phyloP scores from a whole-genome alignment of 176 grass and related monocot species.

The Urochloa ruziziensis region DNA sequence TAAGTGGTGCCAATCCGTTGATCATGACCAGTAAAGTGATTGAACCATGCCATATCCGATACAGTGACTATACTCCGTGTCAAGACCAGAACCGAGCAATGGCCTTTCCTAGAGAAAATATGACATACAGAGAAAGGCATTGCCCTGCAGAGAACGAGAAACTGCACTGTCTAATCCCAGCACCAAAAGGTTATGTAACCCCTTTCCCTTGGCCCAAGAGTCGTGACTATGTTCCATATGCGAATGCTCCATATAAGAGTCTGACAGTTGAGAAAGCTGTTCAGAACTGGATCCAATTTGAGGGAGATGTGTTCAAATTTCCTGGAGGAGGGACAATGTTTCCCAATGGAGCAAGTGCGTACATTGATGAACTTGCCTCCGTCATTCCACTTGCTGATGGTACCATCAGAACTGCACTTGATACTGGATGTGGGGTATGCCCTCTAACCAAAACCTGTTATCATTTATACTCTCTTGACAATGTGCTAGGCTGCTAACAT shows the following conservation, averaged over 20 bases:
- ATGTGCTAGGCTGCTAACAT: not conserved
- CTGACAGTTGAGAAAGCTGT: slow-evolving; percentile 66
- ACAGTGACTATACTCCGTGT: slow-evolving; percentile 78
- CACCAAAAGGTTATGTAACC: slow-evolving; percentile 73
- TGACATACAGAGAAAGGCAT: slow-evolving; percentile 74
- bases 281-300: slow-evolving; percentile 73
- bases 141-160: slow-evolving; percentile 68
- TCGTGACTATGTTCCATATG: slow-evolving; percentile 72
- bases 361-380: slow-evolving; percentile 76
- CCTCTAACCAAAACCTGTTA: not conserved
- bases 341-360: slow-evolving; percentile 65
- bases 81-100: slow-evolving; percentile 72
- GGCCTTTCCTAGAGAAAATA: slow-evolving; percentile 72
- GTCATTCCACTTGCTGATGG: slow-evolving; percentile 72
- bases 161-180: slow-evolving; percentile 68
- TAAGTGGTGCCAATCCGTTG: slow-evolving; percentile 36
- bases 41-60: slow-evolving; percentile 56
- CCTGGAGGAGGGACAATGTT: slow-evolving; percentile 76
- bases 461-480: slow-evolving; percentile 31
- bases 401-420: slow-evolving; percentile 78
- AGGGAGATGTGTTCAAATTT: slow-evolving; percentile 80
- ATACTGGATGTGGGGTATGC: slow-evolving; percentile 88
- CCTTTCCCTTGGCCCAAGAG: slow-evolving; percentile 86
- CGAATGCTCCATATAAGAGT: slow-evolving; percentile 75
- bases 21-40: slow-evolving; percentile 52